Percentiles rank a stretch among this genome's conserved stretches.
Conservation (phyloP, 495 filamentous ascomycete genomes). For the Jackrogersella minutella region DNA sequence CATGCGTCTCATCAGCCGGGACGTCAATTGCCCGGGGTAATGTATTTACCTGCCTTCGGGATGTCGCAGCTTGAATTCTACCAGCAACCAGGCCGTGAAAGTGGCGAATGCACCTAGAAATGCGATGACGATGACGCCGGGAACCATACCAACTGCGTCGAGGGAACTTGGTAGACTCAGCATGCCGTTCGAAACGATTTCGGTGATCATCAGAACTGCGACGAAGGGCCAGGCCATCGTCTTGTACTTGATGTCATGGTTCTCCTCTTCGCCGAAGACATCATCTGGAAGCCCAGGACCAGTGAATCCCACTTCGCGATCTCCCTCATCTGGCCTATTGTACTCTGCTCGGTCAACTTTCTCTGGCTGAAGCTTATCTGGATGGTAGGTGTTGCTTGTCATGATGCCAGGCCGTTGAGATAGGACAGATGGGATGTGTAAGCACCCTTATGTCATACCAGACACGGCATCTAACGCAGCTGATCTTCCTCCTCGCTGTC, state of each 20-base stretch:
- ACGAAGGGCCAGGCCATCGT: conserved; percentile 64
- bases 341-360: not conserved
- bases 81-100: conserved; percentile 73
- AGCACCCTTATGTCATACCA: not conserved
- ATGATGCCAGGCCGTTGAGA: not conserved
- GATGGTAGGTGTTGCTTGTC: conserved; percentile 15
- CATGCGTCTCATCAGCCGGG: conserved; percentile 41
- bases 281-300: conserved; percentile 23
- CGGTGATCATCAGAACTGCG: conserved; percentile 67
- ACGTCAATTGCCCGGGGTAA: not conserved
- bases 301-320: conserved; percentile 11
- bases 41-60: conserved; percentile 31
- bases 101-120: conserved; percentile 64
- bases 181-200: conserved; percentile 69
- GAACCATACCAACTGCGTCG: conserved; percentile 64
- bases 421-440: not conserved
- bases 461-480: not conserved
- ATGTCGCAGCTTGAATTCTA: conserved; percentile 69
- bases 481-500: not conserved
- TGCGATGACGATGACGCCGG: conserved; percentile 56
- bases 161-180: conserved; percentile 64
- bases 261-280: conserved; percentile 41
- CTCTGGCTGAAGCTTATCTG: conserved; percentile 5
- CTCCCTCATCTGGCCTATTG: not conserved
- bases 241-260: conserved; percentile 64